Base-by-base conservation (phyloP, 192 early-diverging fungal species). In the Linnemannia hyalina region DNA sequence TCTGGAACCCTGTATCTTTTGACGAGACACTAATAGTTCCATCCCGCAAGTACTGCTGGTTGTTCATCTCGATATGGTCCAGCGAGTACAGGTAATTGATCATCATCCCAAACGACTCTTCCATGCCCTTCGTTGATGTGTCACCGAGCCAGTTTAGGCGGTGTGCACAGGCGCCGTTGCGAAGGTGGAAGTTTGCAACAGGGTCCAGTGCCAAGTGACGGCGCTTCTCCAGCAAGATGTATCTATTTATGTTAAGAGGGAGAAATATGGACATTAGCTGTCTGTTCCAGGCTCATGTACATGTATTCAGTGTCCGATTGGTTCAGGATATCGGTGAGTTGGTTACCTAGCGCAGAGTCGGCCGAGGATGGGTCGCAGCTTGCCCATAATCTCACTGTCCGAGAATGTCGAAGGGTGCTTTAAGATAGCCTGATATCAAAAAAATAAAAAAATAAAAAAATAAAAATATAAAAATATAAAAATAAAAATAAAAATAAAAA, bases 141-240 rank as follows among this genome's bases (percentile, higher is more conserved):
- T 98, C 97, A 23, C 94, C 97, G 75, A 94, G 91, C 97, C 97
- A 98, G 87, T 98, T 97, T 75, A 98, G 74, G 6, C 94, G 93
- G 77, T 97, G 93, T 13, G 97, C 91, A 78, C 95, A 96, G 0
- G 97, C 97, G 10, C 98, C 98, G 81, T 99, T 99, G 36, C 98
- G 94, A 69, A 98, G 84, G 78, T 99, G 98, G 76, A 99, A 99
- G 88, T 99, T 98, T 32, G 96, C 97, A 0, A 99, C 98, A 0
- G 98, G 97, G 88, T 99, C 98, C 22, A 95, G 80, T 1, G 96
- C 97, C 36, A 91, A 75, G 44, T 86, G 81, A 10, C 92, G 85
- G 42, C 93, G 91, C 74, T 95, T 96, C 78, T 96, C 95, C 16
- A 91, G 60, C 41, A 97, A 54, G 11, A 95, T 78, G 73, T 95